A percentile compares a stretch with the other conserved stretches of the same genome.
Conservation (phyloP, 441 rosid species). For the Pelargonium australe region DNA sequence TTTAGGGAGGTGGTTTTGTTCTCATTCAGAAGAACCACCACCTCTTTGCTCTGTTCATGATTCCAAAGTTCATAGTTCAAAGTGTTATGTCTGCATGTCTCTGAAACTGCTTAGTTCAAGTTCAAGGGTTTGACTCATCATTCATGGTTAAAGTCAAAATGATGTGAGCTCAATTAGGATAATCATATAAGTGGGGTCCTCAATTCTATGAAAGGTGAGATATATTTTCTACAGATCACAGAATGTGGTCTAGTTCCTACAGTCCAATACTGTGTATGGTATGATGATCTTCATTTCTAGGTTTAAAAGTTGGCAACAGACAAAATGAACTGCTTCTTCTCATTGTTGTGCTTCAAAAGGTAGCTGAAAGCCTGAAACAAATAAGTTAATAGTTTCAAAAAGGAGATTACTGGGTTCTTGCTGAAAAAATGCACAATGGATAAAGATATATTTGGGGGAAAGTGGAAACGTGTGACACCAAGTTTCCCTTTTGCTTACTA, state of each 20-base stretch:
- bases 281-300: not conserved
- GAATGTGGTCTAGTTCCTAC: not conserved
- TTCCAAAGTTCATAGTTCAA: not conserved
- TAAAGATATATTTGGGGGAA: too few relatives aligned
- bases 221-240: not conserved
- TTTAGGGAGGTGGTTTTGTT: not conserved
- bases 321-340: not conserved
- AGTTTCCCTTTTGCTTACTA: too few relatives aligned
- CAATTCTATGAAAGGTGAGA: not conserved
- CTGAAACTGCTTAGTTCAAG: conserved; percentile 1
- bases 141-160: not conserved
- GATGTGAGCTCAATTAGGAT: not conserved
- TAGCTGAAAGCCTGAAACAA: not conserved
- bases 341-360: not conserved
- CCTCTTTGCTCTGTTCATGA: not conserved
- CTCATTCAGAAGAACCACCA: not conserved
- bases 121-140: not conserved
- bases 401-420: not conserved
- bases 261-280: not conserved
- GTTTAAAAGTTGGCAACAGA: not conserved
- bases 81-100: not conserved
- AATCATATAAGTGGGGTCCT: not conserved
- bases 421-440: not conserved
- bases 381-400: not conserved
- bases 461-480: too few relatives aligned